Conservation (phyloP, 192 early-diverging fungal species). For the Mortierella alpina region DNA sequence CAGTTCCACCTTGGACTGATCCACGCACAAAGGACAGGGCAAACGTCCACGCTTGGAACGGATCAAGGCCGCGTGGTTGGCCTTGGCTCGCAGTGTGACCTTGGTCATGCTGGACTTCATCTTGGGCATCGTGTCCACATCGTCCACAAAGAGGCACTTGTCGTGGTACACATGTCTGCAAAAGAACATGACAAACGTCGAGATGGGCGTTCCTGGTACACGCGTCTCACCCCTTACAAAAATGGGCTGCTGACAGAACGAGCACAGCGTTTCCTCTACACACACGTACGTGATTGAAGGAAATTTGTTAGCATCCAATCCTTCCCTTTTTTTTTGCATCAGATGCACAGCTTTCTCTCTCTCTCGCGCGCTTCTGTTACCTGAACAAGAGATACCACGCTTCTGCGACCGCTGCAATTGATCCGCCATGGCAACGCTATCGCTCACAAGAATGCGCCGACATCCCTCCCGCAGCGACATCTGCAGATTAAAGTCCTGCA, state of each 20-base stretch:
- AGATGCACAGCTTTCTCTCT: not conserved
- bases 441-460: slow-evolving; percentile 88
- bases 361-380: slow-evolving; percentile 14
- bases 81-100: slow-evolving; percentile 53
- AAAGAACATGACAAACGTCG: slow-evolving; percentile 85
- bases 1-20: slow-evolving; percentile 52
- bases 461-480: slow-evolving; percentile 92
- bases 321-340: not conserved
- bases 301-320: not conserved
- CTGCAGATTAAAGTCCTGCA: slow-evolving; percentile 93
- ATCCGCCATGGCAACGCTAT: slow-evolving; percentile 84
- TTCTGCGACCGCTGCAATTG: slow-evolving; percentile 75
- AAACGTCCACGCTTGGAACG: slow-evolving; percentile 52
- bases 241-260: slow-evolving; percentile 58
- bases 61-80: slow-evolving; percentile 61
- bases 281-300: not conserved
- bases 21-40: slow-evolving; percentile 64
- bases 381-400: slow-evolving; percentile 69
- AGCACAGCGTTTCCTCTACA: slow-evolving; percentile 59
- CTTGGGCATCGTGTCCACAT: slow-evolving; percentile 48
- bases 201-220: slow-evolving; percentile 34
- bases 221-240: slow-evolving; percentile 42
- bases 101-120: slow-evolving; percentile 19
- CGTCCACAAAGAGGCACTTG: slow-evolving; percentile 77
- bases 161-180: slow-evolving; percentile 93